Evolutionary conservation across 2,329 filamentous ascomycete genomes (phyloP).

Genomic region (Colletotrichum sp.): DNA sequence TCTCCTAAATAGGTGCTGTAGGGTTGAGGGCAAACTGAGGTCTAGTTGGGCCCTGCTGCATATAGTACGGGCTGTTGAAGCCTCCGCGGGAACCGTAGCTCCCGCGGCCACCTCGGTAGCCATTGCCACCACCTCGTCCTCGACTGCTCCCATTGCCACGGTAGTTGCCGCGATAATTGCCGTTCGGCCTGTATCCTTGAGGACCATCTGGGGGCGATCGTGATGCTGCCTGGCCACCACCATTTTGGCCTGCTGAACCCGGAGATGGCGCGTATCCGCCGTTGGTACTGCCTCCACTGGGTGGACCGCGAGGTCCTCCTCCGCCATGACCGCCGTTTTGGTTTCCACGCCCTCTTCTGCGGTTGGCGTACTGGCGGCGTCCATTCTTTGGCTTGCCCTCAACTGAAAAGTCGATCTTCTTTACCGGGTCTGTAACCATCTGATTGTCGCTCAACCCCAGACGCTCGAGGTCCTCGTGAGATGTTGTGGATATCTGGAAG

Average conservation of each 20-base stretch:
- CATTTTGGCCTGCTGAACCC: background rate
- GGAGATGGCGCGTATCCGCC: background rate
- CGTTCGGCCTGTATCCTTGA: constrained; percentile 7
- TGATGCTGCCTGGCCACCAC: background rate
- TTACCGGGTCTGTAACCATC: constrained; percentile 72
- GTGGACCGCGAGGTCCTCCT: background rate
- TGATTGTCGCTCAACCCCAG: constrained; percentile 61
- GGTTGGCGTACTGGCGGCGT: constrained; percentile 33
- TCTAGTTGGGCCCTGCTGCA: background rate
- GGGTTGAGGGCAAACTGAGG: constrained; percentile 11
- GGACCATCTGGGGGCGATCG: background rate
- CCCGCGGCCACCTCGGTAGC: background rate
- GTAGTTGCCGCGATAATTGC: background rate
- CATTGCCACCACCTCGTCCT: background rate
- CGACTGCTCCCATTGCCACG: background rate
- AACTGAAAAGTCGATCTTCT: constrained; percentile 67
- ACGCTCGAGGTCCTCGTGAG: constrained; percentile 59
- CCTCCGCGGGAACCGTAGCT: background rate
- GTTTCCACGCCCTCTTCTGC: constrained; percentile 27
- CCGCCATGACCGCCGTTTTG: background rate
- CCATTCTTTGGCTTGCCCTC: constrained; percentile 50
- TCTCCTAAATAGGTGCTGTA: background rate
- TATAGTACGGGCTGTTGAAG: background rate
- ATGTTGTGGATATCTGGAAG: constrained; percentile 74
- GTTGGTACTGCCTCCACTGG: background rate